Evolutionary conservation across 1,139 yeast species (phyloP), one percentile per base, ranked within the genome.

Genomic region (Zhuliangozyma parablackwelliae): DNA sequence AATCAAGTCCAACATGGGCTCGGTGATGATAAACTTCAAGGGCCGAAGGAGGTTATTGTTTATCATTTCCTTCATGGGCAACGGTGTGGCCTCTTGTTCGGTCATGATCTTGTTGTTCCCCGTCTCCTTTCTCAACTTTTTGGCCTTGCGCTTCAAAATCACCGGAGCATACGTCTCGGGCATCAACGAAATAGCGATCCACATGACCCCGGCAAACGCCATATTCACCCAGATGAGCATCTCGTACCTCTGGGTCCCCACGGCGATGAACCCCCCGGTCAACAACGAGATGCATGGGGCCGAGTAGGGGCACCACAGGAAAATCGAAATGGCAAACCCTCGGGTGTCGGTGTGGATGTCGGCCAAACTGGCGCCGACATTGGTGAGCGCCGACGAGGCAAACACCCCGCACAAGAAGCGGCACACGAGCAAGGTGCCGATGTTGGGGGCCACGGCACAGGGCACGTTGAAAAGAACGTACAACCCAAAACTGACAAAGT

Each of bases 151-250:
- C 57, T 84, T 87, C 50, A 88, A 69, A 40, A 88, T 86, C 6
- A 82, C 88, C 5, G 96, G 96, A 2, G 96, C 90, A 59, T 84
- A 88, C 21, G 97, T 89, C 65, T 89, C 97, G 8, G 96, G 96
- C 29, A 88, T 73, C 16, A 70, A 48, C 11, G 78, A 58, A 24
- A 82, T 70, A 23, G 74, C 44, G 23, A 87, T 67, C 84, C 92
- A 82, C 78, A 83, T 80, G 1, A 78, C 76, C 43, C 96, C 96
- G 2, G 92, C 87, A 60, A 88, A 86, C 2, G 92, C 96, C 86
- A 88, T 78, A 53, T 88, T 88, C 41, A 87, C 90, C 96, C 96
- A 88, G 46, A 84, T 76, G 56, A 88, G 76, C 32, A 86, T 59
- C 34, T 82, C 89, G 51, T 78, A 72, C 50, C 89, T 70, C 11